Base-by-base conservation (phyloP, 345 rosid species). In the Carallia pectinifolia region DNA sequence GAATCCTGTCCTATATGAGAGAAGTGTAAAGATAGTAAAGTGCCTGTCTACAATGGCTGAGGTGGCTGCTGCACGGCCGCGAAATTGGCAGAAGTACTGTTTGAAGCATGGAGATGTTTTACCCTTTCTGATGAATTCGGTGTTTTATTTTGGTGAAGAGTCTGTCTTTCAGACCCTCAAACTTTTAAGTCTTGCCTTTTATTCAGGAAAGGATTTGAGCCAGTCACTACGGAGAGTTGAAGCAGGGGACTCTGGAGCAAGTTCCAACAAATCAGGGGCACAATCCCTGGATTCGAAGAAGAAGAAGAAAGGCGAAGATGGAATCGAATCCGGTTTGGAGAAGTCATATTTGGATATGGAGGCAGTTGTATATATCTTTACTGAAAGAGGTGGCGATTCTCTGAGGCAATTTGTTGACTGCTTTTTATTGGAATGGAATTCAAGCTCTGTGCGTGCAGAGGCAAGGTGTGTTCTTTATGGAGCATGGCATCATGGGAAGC, bases 21-120 rank as follows among this genome's bases (percentile, higher is more conserved):
- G 92, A 84, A 87, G 99, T 85, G 96, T 90, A 71, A 92, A 95
- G 87, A 87, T 92, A 76, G 91, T 92, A 34, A 95, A 85, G 79
- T 90, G 94, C 82, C 88, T 95, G 71, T 87, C 94, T 67, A 85
- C 91, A 40, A 95, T 92, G 86, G 96, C 88, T 71, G 99, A 95
- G 82, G 98, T 90, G 62, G 98, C 97, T 63, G 81, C 83, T 65
- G 85, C 93, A n/a, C 82, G 99, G 72, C 99, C 99, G 68, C 90
- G 94, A 52, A 95, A 95, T 82, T 95, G 99, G 99, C 99, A 95
- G 83, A 92, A 92, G 81, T 95, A 90, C 71, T 92, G 99, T 80
- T 83, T 88, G 80, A 92, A 81, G 81, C 96, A 89, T 78, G 88
- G 77, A 60, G 96, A 95, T 79, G 87, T 89, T 65, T 79, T 95